phyloP scores from a whole-genome alignment of 129 eudicot genomes.

The Arctium minus region DNA sequence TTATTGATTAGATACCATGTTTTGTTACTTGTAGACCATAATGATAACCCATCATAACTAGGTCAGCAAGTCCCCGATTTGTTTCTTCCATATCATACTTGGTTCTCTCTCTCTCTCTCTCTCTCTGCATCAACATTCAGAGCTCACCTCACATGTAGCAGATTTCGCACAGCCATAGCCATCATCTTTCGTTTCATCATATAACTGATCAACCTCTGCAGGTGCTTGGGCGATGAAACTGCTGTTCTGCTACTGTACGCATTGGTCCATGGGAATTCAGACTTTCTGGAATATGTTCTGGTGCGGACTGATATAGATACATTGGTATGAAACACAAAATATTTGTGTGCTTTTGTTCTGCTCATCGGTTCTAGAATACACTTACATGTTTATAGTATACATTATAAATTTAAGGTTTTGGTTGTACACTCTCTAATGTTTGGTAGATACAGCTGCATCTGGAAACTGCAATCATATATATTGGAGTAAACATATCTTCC shows the following conservation, averaged over 20 bases:
- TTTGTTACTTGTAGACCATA: not conserved
- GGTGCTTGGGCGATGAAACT: conserved; percentile 88
- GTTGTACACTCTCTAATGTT: not conserved
- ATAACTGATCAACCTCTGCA: conserved; percentile 36
- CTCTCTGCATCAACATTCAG: not conserved
- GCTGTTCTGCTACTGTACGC: conserved; percentile 84
- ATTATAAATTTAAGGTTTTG: not conserved
- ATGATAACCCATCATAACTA: not conserved
- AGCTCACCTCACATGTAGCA: not conserved
- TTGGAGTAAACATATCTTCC: not conserved
- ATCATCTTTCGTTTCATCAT: not conserved
- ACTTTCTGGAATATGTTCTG: conserved; percentile 87
- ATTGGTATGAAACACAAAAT: conserved; percentile 57
- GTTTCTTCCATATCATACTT: no score
- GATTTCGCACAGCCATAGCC: not conserved
- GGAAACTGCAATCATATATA: not conserved
- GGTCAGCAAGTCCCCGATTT: no score
- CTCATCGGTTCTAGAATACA: not conserved
- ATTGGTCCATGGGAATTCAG: conserved; percentile 83
- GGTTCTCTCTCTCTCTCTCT: not conserved
- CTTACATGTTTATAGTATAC: not conserved
- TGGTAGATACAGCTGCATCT: not conserved
- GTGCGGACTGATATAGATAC: conserved; percentile 96
- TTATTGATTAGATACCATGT: not conserved
- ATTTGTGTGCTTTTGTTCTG: not conserved